Base-by-base conservation (phyloP, 805 yeast species). In the Kodamaea neixiangensis region DNA sequence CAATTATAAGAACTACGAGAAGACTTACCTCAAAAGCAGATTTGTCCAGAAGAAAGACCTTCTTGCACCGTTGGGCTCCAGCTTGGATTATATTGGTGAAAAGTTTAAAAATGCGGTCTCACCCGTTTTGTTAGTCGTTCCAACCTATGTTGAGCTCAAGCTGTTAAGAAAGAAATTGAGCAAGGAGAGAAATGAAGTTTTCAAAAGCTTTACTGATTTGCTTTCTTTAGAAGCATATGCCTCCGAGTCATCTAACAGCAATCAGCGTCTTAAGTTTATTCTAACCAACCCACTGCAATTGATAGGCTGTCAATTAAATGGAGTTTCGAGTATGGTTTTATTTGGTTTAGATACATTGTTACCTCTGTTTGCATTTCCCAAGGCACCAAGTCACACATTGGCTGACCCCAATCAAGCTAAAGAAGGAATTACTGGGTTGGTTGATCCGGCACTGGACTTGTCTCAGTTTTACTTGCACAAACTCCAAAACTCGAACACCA, bases 301-400 rank as follows among this genome's bases (percentile, higher is more conserved):
- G 17, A 37, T 62, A 6, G 63, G 64, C 2, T 45, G 41, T 14
- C 21, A 46, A 45, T 3, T 31, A 52, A 7, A n/a, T 21, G 19
- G 55, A 48, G 34, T 48, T 9, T 20, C 55, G 10, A 58, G 58
- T 25, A 22, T 64, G 15, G 40, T 59, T 2, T 46, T 62, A 5
- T 38, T 56, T 25, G 65, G 63, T 7, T 44, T 64, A 10, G 66
- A 65, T 37, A 38, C 59, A 6, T 50, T 63, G n/a, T 35, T 62
- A 13, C 64, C 65, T 4, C 62, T 61, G 43, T 39, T 58, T 6
- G 66, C 65, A 7, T 55, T 59, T 14, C 33, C 52, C 13, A 22
- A 37, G 9, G 20, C 20, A 5, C 15, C 38, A 9, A 17, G 17
- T 19, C 21, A 34, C 31, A 38, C 13, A 19, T 20, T 7, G 18